Conservation (phyloP, 2,329 filamentous ascomycete genomes). For the Lecanicillium sp. region DNA sequence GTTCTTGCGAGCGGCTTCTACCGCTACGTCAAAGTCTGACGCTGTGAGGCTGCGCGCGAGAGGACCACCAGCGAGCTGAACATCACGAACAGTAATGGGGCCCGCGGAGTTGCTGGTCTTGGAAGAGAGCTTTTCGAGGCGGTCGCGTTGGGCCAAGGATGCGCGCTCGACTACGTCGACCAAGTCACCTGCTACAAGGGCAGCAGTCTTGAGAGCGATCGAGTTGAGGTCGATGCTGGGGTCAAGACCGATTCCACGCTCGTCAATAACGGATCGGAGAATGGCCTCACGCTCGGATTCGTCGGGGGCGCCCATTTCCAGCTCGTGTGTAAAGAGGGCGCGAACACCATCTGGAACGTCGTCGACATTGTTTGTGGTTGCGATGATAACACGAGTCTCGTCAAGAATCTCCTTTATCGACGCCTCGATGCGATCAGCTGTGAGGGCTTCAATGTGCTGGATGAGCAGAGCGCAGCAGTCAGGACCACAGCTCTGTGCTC, state of each 20-base stretch:
- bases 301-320: conserved; percentile 88
- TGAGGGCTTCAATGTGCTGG: conserved; percentile 82
- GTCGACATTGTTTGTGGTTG: conserved; percentile 91
- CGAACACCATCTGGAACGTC: conserved; percentile 87
- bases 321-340: conserved; percentile 87
- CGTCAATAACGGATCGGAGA: conserved; percentile 66
- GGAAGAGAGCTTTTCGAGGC: conserved; percentile 64
- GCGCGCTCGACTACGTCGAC: conserved; percentile 92
- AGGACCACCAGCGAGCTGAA: conserved; percentile 81
- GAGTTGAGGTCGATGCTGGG: conserved; percentile 75
- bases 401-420: conserved; percentile 76
- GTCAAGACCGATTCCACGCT: conserved; percentile 68
- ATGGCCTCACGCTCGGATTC: conserved; percentile 89
- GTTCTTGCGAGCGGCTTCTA: conserved; percentile 93
- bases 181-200: conserved; percentile 86
- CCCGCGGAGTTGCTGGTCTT: conserved; percentile 28
- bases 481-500: conserved; percentile 79
- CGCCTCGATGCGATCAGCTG: conserved; percentile 80
- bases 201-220: conserved; percentile 90
- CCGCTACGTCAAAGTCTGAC: conserved; percentile 81
- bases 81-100: conserved; percentile 62
- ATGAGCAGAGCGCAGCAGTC: conserved; percentile 80
- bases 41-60: conserved; percentile 71
- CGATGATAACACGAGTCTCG: conserved; percentile 76
- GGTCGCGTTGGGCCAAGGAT: conserved; percentile 63